These are phyloP conservation scores for Houttuynia cordata DNA, from an alignment of 164 flowering plant genomes.

Conservation along the genomic window DNA sequence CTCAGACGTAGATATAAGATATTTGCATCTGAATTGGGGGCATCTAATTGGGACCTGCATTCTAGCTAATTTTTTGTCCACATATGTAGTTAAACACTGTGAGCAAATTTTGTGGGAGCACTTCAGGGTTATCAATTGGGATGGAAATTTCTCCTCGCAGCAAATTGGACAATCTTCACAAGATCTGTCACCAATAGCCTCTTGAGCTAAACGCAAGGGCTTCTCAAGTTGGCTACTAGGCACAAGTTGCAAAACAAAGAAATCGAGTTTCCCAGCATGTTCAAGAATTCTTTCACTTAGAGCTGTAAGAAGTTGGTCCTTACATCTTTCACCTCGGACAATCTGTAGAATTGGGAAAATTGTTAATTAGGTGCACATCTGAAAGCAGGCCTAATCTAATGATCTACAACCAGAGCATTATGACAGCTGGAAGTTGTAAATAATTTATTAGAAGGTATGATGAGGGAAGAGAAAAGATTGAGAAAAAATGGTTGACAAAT, in stretches of 20 bases:
- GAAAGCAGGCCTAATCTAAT: no score
- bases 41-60: conserved; percentile 72
- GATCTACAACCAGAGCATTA: no score
- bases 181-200: conserved; percentile 57
- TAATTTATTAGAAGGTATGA: no score
- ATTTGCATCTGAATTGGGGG: conserved; percentile 61
- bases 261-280: conserved; percentile 37
- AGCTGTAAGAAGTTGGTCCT: conserved; percentile 53
- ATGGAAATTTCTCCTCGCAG: conserved; percentile 71
- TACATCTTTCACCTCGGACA: conserved; percentile 29
- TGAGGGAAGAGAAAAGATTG: conserved; percentile 39
- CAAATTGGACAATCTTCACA: conserved; percentile 63
- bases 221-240: conserved; percentile 46
- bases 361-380: no score
- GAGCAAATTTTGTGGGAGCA: conserved; percentile 87
- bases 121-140: conserved; percentile 46
- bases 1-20: conserved; percentile 46
- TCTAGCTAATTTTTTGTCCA: conserved; percentile 46
- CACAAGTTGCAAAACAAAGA: conserved; percentile 40
- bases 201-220: conserved; percentile 58
- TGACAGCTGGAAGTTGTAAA: no score
- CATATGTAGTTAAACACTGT: conserved; percentile 64
- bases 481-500: no score
- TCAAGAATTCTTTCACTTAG: conserved; percentile 57
- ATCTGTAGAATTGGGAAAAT: no score